Conservation (phyloP, 805 yeast genomes). For the Kluyveromyces siamensis region DNA sequence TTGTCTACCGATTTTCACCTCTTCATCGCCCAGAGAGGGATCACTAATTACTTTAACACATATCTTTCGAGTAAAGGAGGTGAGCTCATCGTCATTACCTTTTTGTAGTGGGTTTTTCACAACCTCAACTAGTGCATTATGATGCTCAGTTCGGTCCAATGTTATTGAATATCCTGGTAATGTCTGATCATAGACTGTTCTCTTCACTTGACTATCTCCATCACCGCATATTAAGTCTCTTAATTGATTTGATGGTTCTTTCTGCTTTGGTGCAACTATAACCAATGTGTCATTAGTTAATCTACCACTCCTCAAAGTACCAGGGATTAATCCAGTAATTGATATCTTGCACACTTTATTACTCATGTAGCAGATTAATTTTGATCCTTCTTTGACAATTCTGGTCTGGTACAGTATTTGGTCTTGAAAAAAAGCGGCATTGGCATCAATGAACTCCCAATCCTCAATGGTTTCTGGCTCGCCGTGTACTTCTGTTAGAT, state of each 20-base stretch:
- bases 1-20: neutral
- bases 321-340: slow-evolving; percentile 40
- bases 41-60: neutral
- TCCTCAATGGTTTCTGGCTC: slow-evolving; percentile 74
- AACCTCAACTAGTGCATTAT: neutral
- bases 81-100: neutral
- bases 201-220: neutral
- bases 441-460: slow-evolving; percentile 84
- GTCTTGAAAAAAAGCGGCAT: slow-evolving; percentile 69
- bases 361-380: slow-evolving; percentile 62
- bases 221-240: neutral
- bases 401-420: slow-evolving; percentile 72
- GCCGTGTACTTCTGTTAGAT: slow-evolving; percentile 52
- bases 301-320: slow-evolving; percentile 35
- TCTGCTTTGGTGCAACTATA: slow-evolving; percentile 63
- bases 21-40: neutral
- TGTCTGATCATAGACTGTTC: neutral
- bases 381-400: slow-evolving; percentile 52
- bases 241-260: slow-evolving; percentile 13
- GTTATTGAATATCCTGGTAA: neutral
- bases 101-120: neutral
- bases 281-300: slow-evolving; percentile 59
- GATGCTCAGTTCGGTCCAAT: neutral
- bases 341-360: slow-evolving; percentile 49
- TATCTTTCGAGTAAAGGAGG: neutral